Evolutionary conservation across 352 stramenopile species (phyloP).

Genomic region (Pythium biforme): DNA sequence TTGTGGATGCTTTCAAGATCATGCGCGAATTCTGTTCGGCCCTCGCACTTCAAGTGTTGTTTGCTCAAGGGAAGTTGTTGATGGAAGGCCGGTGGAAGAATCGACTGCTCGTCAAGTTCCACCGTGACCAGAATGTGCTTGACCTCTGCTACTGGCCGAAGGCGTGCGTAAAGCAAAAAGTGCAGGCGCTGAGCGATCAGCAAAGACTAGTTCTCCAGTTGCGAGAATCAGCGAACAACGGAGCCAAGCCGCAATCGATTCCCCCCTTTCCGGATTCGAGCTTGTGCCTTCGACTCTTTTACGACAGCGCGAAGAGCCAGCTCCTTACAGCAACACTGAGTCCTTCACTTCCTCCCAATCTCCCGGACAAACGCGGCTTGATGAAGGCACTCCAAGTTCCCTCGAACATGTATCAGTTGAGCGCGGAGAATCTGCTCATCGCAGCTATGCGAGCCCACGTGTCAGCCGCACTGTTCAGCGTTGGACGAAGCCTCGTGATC

Average conservation of each 20-base stretch:
- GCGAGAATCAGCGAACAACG: constrained; percentile 34
- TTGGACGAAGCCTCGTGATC: constrained; percentile 68
- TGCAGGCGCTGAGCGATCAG: constrained; percentile 50
- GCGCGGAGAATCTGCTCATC: constrained; percentile 72
- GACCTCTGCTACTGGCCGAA: constrained; percentile 85
- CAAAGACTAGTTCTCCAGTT: constrained; percentile 61
- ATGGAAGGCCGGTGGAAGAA: constrained; percentile 84
- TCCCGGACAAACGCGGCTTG: constrained; percentile 50
- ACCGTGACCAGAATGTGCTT: constrained; percentile 73
- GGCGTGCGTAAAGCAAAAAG: constrained; percentile 60
- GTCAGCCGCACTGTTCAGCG: constrained; percentile 64
- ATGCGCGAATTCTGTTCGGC: constrained; percentile 86
- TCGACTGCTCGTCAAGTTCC: constrained; percentile 73
- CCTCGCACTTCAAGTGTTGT: constrained; percentile 72
- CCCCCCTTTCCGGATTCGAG: constrained; percentile 64
- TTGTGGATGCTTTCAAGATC: constrained; percentile 76
- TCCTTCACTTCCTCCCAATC: constrained; percentile 62
- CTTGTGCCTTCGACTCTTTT: constrained; percentile 64
- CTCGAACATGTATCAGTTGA: constrained; percentile 78
- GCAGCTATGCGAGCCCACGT: constrained; percentile 76
- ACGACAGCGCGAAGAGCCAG: constrained; percentile 58
- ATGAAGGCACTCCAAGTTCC: constrained; percentile 64
- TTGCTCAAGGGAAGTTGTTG: constrained; percentile 68
- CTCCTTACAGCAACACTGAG: constrained; percentile 62
- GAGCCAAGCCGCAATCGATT: constrained; percentile 15